Evolutionary conservation across 306 rosid genomes (phyloP), one percentile per base, ranked within the genome.

Genomic region (Rubus parviflorus): DNA sequence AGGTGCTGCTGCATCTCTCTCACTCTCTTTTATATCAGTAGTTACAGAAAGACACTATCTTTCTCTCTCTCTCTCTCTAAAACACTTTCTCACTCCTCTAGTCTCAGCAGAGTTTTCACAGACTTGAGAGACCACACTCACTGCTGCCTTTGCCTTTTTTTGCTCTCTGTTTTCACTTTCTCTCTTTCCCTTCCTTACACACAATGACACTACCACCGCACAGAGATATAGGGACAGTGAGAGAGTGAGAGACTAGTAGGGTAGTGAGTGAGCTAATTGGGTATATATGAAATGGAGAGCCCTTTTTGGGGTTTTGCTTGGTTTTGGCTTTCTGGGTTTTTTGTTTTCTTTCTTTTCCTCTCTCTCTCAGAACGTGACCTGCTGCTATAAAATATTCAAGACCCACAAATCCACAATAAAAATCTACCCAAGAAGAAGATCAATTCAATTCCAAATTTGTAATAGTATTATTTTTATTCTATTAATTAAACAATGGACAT

Each of bases 1-100:
- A 96, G 97, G 98, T 96, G 98, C 99, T 95, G 99, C 86, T 94
- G 97, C 94, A 90, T 91, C 86, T 85, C 68, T 71, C 68, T 35
- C 74, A 74, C 77, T 56, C 77, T 56, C 53, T 75, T 46, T 81
- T 79, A 57, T 83, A 47, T 47, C 54, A 23, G 40, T 30, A 7
- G 40, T 72, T 47, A 77, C 45, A 64, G 4, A 38, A 3, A 70
- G 19, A 70, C 22, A 58, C 78, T 48, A 72, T 37, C 73, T 67
- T 41, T 72, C 58, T 69, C 73, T 68, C 69, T 58, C 54, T 68
- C 52, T 58, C 48, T 46, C 52, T 14, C 74, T 49, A 73, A 43
- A 40, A 52, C 48, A 25, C 61, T 81, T 76, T 80, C 86, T 79
- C 57, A 51, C 75, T 72, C 82, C 82, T 56, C 56, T 46, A 77